A percentile compares a stretch with the other conserved stretches of the same genome.
phyloP scores from a whole-genome alignment of 257 asterid genomes.

The Prunella vulgaris region DNA sequence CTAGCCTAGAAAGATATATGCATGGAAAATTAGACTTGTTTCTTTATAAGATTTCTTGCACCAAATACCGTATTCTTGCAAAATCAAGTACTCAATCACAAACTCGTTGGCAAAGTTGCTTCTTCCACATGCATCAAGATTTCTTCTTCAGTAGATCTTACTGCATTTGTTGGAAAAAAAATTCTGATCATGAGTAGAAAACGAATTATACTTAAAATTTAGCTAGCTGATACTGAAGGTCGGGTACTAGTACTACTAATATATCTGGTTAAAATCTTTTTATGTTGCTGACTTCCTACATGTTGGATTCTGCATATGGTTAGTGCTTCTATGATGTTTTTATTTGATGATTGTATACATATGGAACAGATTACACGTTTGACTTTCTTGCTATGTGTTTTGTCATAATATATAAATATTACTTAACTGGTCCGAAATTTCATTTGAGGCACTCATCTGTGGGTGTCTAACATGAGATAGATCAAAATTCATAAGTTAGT shows the following conservation, averaged over 20 bases:
- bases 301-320: neutral
- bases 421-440: neutral
- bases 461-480: neutral
- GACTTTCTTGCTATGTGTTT: neutral
- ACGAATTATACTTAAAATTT: neutral
- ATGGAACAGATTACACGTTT: neutral
- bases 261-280: constrained; percentile 2
- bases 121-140: neutral
- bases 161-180: neutral
- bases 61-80: neutral
- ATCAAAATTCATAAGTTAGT: neutral
- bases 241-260: neutral
- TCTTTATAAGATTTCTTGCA: neutral
- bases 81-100: neutral
- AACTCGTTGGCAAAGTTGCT: neutral
- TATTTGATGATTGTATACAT: neutral
- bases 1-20: neutral
- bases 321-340: neutral
- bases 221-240: neutral
- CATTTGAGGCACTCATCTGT: neutral
- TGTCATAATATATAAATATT: neutral
- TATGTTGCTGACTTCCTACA: neutral
- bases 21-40: neutral
- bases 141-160: neutral
- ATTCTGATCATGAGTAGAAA: neutral